Base-by-base conservation (phyloP, 306 rosid genomes). In the Pueraria montana region DNA sequence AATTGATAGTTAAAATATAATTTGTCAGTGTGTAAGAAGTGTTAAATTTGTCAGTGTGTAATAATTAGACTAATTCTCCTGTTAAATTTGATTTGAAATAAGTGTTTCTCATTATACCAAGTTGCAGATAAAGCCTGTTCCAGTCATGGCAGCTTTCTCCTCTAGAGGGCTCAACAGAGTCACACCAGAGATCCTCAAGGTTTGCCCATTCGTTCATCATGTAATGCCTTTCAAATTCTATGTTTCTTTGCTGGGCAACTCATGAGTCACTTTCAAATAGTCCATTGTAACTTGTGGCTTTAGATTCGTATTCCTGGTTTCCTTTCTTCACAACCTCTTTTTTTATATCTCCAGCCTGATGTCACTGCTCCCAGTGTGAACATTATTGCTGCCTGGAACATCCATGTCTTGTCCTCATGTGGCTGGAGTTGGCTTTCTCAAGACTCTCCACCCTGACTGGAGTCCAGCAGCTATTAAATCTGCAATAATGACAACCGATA, bases 351-450 rank as follows among this genome's bases (percentile, higher is more conserved):
- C 62, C 90, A 93, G 97, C 97, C 97, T 23, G 98, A 94, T 74
- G 13, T 94, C 21, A 94, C 97, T 0, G 94, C 94, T 7, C 95
- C 95, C 0, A 95, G 98, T 21, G 98, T 94, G 56, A 84, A 87
- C 45, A 82, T 92, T 48, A 84, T 94, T 18, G 95, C 97, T 50
- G 91, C 94, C 94, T 6, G 98, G 98, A 68, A 94, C 98, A 36
- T 94, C 98, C 71, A 92, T 94, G 94, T 78, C 97, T 3, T 92
- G 94, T 82, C 97, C 98, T 52, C 97, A 92, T 65, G 95, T 94
- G 6, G 62, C 94, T 17, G 95, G 98, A 20, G 61, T 92, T 32
- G 97, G 97, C 73, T 97, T 94, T 59, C 91, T 94, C 62, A n/a
- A n/a, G n/a, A n/a, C n/a, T n/a, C n/a, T n/a, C n/a, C n/a, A n/a